Evolutionary conservation across 2,329 filamentous ascomycete genomes (phyloP).

Genomic region (Penicillium sp.): DNA sequence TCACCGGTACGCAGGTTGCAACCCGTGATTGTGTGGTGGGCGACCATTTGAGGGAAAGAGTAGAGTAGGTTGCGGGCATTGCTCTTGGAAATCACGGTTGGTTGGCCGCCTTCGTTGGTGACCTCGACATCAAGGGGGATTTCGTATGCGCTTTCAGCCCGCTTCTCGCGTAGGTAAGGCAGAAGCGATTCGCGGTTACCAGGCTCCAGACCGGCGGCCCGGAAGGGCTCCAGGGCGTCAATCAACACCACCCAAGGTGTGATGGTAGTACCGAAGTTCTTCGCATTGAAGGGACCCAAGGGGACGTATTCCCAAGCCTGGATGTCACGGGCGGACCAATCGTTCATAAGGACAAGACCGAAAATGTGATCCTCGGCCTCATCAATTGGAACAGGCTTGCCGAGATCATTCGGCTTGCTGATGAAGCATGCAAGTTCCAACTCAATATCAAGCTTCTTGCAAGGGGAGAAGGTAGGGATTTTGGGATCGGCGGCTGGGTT

Average conservation of each 20-base stretch:
- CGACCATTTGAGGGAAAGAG: constrained; percentile 81
- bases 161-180: constrained; percentile 66
- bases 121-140: constrained; percentile 68
- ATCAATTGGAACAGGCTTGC: constrained; percentile 62
- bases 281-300: constrained; percentile 77
- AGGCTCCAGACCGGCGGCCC: constrained; percentile 53
- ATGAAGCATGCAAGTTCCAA: constrained; percentile 79
- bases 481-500: constrained; percentile 65
- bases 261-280: constrained; percentile 80
- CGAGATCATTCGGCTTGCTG: constrained; percentile 64
- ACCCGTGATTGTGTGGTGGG: constrained; percentile 75
- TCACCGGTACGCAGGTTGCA: constrained; percentile 75
- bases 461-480: constrained; percentile 64
- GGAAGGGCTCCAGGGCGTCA: constrained; percentile 73
- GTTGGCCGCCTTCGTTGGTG: constrained; percentile 48
- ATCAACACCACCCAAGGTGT: constrained; percentile 77
- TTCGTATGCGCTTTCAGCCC: constrained; percentile 62
- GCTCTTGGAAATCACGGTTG: constrained; percentile 62
- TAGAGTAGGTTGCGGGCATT: constrained; percentile 71
- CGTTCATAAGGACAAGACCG: constrained; percentile 80
- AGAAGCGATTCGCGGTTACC: constrained; percentile 58
- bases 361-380: constrained; percentile 73
- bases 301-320: constrained; percentile 85
- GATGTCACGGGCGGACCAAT: constrained; percentile 83
- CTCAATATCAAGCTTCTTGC: constrained; percentile 73